Evolutionary conservation across 75 land plant species (phyloP).

Genomic region (Cunninghamia lanceolata): DNA sequence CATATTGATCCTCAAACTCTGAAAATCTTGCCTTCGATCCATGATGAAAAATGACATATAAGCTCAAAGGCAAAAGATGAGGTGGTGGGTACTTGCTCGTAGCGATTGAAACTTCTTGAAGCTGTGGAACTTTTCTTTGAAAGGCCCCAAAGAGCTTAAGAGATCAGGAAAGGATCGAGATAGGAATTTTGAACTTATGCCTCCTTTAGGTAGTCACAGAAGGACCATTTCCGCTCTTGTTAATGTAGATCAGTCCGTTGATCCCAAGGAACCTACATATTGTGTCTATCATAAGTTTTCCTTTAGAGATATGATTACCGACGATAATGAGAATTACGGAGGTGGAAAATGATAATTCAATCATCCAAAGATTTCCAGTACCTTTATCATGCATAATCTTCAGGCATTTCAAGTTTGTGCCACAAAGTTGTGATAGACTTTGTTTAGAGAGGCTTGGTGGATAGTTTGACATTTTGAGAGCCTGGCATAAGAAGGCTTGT

Average conservation of each 20-base stretch:
- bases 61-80: too few relatives aligned
- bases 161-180: conserved; percentile 86
- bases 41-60: too few relatives aligned
- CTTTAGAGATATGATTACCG: conserved; percentile 99
- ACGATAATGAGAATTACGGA: conserved; percentile 94
- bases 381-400: conserved; percentile 1
- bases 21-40: too few relatives aligned
- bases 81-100: too few relatives aligned
- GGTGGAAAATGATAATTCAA: conserved; percentile 54
- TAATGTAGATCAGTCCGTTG: conserved; percentile 91
- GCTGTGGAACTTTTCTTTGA: too few relatives aligned
- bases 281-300: conserved; percentile 97
- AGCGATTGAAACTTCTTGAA: too few relatives aligned
- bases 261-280: conserved; percentile 97
- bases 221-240: conserved; percentile 61
- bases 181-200: conserved; percentile 95
- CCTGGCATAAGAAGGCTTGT: conserved; percentile 49
- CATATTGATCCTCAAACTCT: too few relatives aligned
- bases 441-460: conserved; percentile 67
- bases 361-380: conserved; percentile 67
- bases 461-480: conserved; percentile 57
- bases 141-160: too few relatives aligned
- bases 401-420: background rate
- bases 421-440: conserved; percentile 1
- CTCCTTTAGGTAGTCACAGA: conserved; percentile 91